These are phyloP conservation scores for Annona cherimola DNA, from an alignment of 164 flowering plant species.

Conservation along the genomic window DNA sequence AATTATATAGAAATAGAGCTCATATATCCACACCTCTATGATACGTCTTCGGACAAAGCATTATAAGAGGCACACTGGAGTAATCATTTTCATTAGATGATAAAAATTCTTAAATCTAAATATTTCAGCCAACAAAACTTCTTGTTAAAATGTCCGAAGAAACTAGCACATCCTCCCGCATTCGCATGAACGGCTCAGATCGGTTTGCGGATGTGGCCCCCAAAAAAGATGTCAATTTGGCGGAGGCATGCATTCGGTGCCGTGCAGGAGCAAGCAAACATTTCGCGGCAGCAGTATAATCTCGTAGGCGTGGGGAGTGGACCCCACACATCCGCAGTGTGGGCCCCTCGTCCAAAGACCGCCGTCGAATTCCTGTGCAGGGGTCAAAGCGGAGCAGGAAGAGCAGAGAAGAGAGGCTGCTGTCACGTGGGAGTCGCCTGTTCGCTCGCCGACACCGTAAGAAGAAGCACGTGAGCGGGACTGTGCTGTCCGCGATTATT, in stretches of 20 bases:
- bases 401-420: neutral
- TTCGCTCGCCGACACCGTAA: neutral
- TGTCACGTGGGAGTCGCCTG: neutral
- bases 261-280: neutral
- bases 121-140: too few species aligned
- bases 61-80: too few species aligned
- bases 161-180: too few species aligned
- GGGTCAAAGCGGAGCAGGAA: neutral
- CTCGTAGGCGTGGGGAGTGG: conserved; percentile 28
- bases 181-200: too few species aligned
- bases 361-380: neutral
- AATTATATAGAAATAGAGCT: too few species aligned
- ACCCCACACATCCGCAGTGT: conserved; percentile 9
- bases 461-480: neutral
- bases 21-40: too few species aligned
- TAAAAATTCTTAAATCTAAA: too few species aligned
- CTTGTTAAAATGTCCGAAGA: too few species aligned
- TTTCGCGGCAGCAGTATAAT: conserved; percentile 16
- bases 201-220: too few species aligned
- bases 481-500: neutral
- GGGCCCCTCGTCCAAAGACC: neutral
- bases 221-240: too few species aligned
- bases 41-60: too few species aligned
- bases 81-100: too few species aligned
- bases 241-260: neutral